Evolutionary conservation across 2,329 filamentous ascomycete species (phyloP), one percentile per base, ranked within the genome.

Genomic region (Xylariales sp.): DNA sequence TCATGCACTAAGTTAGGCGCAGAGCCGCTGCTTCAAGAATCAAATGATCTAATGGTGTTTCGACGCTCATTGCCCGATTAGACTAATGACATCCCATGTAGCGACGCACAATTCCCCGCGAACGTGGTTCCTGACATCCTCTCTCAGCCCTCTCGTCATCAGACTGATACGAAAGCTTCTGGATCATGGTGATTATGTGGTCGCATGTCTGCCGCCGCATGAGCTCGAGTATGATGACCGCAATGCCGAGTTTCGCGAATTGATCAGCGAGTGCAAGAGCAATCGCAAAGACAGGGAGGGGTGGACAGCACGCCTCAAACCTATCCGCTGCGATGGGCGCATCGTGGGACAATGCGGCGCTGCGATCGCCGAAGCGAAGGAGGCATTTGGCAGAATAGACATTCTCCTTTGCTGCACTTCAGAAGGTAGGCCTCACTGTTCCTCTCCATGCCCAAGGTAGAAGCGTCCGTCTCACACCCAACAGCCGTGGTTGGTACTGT

Each of bases 101-200:
- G 76, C 79, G 47, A 82, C 78, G 16, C 78, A 82, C 62, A 83
- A 82, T 57, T 82, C 78, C 22, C 89, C 90, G 38, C 84, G 91
- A 56, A 88, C 91, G 56, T 97, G 93, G 93, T 82, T 98, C 58
- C 71, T 98, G 50, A 95, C 90, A 9, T 84, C 87, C 45, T 87
- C 88, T 24, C 78, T 91, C 46, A 91, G 88, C 25, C 88, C 91
- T 10, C 77, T 96, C 49, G 84, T 84, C 40, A 85, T 95, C 46
- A 84, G 87, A 33, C 75, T 96, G 44, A 86, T 88, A 40, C 81
- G 85, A 41, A 79, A 88, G 53, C 74, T 95, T 31, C 82, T 97
- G 35, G 80, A 80, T n/a, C 89, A 96, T 64, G 91, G 93, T 36
- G 93, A 97, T 64, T 90, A 85, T 60, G 85, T 95, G 34, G 84